Evolutionary conservation across 257 asterid species (phyloP), one percentile per base, ranked within the genome.

Genomic region (Lycium ferocissimum): DNA sequence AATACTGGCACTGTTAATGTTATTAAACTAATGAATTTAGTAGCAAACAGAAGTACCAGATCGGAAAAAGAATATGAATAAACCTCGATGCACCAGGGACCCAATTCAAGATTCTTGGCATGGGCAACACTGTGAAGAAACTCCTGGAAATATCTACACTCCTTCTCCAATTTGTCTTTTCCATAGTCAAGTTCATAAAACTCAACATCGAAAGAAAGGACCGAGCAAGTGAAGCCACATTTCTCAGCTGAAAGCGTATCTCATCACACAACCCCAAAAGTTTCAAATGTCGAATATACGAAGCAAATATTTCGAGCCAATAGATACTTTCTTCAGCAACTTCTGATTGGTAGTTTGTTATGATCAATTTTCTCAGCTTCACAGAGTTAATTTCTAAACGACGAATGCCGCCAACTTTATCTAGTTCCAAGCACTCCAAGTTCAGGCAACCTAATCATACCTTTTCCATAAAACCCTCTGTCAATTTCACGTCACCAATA

Each of bases 181-280:
- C 58, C 1, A n/a, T n/a, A n/a, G n/a, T n/a, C n/a, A n/a, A n/a
- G n/a, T n/a, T n/a, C n/a, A n/a, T 11, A 10, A 9, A 11, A 54
- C 2, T 3, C 58, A 2, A 54, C 2, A 54, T 15, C 9, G 0
- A 57, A 57, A 0, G 0, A 2, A 57, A 57, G 63, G 63, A 4
- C 9, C 15, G 20, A 20, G 15, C 22, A 15, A 57, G 63, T 57
- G 63, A 57, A 57, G 63, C 9, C 63, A 5, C 63, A 57, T 17
- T 57, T 57, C 20, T n/a, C n/a, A n/a, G n/a, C n/a, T n/a, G n/a
- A n/a, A 57, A 14, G 63, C 7, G 2, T 15, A 57, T 57, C 4
- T 5, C 2, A 1, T 0, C 0, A 8, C 22, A 57, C 0, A 1
- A 0, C 22, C 22, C 2, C 62, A 2, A 14, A 57, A 57, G 1